Base-by-base conservation (phyloP, 2,329 filamentous ascomycete genomes). In the Arthrobotrys entomopaga region DNA sequence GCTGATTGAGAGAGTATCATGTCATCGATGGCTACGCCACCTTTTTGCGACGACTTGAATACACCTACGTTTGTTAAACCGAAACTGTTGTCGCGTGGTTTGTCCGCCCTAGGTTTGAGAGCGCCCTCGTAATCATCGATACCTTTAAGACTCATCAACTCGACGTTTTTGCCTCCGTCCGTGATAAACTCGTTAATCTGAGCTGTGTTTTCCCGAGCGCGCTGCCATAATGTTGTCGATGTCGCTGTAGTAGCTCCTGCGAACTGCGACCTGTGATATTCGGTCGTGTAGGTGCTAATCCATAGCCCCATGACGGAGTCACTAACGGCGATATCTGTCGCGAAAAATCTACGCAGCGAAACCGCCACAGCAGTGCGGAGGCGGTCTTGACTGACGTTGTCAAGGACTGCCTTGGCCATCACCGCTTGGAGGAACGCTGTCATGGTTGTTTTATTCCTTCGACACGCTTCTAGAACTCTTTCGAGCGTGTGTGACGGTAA, bases 271-370 rank as follows among this genome's bases (percentile, higher is more conserved):
- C 54, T 57, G 15, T 63, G 58, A 20, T 58, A 70, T 26, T 70
- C 65, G 10, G 53, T 63, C 19, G 65, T 63, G 13, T 70, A 70
- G 3, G 50, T 57, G 34, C 65, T 70, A 43, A 70, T 70, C 65
- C 65, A 70, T 8, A 70, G 34, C 10, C 65, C 65, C 65, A 70
- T 70, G 50, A 70, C 52, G 3, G 65, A 70, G 38, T 70, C 65
- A 64, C 63, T 52, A 38, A 66, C 53, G 6, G 20, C 43, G 43
- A 67, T n/a, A 7, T 8, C 26, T 15, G 65, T 57, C 13, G 59
- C 19, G 20, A 70, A 70, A 20, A 70, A 70, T 24, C 65, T 63
- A 42, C 65, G 65, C n/a, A 70, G 24, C 5, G 65, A 70, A 43
- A 70, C 58, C n/a, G 65, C 65, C 29, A 70, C 65, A 4, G 65